These are phyloP conservation scores for Clavispora fructus DNA, from an alignment of 805 yeast species.

Conservation along the genomic window DNA sequence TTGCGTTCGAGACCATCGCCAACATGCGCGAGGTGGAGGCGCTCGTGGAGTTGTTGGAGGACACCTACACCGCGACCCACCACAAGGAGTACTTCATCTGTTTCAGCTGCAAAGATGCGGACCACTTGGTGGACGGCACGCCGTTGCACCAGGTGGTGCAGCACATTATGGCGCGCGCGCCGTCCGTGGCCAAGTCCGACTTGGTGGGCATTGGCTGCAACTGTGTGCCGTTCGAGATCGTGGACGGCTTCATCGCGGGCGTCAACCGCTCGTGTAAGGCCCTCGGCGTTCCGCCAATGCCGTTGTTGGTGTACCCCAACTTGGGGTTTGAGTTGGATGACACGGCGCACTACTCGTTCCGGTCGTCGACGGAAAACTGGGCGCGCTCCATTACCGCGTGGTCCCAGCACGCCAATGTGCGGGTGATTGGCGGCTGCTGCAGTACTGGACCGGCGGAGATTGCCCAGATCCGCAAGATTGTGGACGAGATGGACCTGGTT, in stretches of 20 bases:
- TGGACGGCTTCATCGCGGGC: constrained; percentile 35
- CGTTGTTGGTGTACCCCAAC: constrained; percentile 65
- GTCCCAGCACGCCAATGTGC: constrained; percentile 36
- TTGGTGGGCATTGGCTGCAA: constrained; percentile 61
- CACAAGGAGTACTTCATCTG: constrained; percentile 43
- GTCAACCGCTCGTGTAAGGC: constrained; percentile 17
- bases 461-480: neutral
- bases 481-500: neutral
- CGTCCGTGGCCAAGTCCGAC: constrained; percentile 13
- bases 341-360: constrained; percentile 22
- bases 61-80: constrained; percentile 13
- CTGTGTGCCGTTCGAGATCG: constrained; percentile 49
- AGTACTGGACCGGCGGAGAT: constrained; percentile 54
- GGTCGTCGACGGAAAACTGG: constrained; percentile 28
- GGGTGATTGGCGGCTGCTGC: constrained; percentile 71
- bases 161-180: constrained; percentile 23
- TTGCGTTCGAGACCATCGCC: constrained; percentile 74
- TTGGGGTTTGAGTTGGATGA: constrained; percentile 58
- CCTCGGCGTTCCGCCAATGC: constrained; percentile 17
- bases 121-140: constrained; percentile 29
- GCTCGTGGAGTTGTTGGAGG: constrained; percentile 37
- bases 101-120: constrained; percentile 22
- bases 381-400: constrained; percentile 34
- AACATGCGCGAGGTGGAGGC: constrained; percentile 50
- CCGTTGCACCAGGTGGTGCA: constrained; percentile 17